Base-by-base conservation (phyloP, 2,329 filamentous ascomycete genomes). In the Aspergillus pseudoviridinutans region DNA sequence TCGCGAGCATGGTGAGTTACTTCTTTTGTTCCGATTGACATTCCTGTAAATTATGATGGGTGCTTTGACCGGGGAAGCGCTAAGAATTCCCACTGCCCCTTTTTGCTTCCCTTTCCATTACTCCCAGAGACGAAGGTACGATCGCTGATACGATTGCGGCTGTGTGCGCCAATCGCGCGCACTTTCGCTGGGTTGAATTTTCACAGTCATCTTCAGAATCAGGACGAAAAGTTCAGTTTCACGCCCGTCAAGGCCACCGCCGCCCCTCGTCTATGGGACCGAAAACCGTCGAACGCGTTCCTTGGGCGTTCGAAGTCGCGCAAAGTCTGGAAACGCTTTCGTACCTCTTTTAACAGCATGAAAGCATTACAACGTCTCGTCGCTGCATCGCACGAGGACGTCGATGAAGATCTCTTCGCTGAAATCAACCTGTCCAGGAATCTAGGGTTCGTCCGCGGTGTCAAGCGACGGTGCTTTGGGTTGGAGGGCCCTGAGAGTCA, bases 291-390 rank as follows among this genome's bases (percentile, higher is more conserved):
- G 3, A 77, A 74, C 5, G 71, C 77, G 3, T 74, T 76, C 51
- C 60, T 70, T 41, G 63, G 71, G 14, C 74, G 75, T 10, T 68
- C 73, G 44, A 76, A 74, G 44, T 68, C 76, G 42, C 75, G 74
- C 51, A 79, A 78, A 56, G 68, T 79, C 55, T 79, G 77, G 77
- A 79, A 79, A 62, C 72, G 77, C 50, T 71, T 78, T 57, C 68
- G 68, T 28, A 64, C 68, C 6, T 72, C 71, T 3, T 75, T 74
- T 55, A 66, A 70, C 58, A 66, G 63, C 55, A 72, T 73, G 68
- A 69, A 66, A 55, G 57, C 62, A 25, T 65, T 71, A 56, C 67
- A 69, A 52, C 64, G 63, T 53, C 58, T 66, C 53, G 63, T 59
- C 20, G 60, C 53, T 49, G 52, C 58, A 28, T 64, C 62, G 54